These are phyloP conservation scores for Suillus spraguei DNA, from an alignment of 768 basidiomycete genomes.

Conservation along the genomic window DNA sequence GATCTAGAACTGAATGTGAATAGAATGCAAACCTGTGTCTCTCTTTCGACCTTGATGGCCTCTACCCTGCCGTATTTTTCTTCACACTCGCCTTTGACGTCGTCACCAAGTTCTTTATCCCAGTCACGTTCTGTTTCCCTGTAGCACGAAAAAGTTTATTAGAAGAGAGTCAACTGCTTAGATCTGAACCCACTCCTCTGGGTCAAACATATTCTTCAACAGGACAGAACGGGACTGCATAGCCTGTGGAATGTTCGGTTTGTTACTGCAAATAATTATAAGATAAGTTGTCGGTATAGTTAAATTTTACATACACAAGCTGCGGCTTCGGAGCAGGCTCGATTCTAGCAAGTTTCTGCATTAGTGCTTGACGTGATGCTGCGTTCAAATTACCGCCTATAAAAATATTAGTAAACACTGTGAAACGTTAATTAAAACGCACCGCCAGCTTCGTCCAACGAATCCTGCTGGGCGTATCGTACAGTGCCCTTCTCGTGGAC, in stretches of 20 bases:
- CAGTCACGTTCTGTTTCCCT: constrained; percentile 96
- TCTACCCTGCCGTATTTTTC: constrained; percentile 86
- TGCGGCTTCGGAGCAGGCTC: constrained; percentile 64
- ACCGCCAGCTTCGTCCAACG: constrained; percentile 91
- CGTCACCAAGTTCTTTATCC: constrained; percentile 95
- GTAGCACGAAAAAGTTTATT: constrained; percentile 16
- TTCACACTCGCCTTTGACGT: constrained; percentile 94
- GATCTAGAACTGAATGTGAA: constrained; percentile 3
- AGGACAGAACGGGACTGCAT: constrained; percentile 91
- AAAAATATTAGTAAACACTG: constrained; percentile 16
- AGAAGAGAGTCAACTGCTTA: constrained; percentile 8
- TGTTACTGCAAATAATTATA: constrained; percentile 46
- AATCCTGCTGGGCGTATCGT: constrained; percentile 75
- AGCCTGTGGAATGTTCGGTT: constrained; percentile 78
- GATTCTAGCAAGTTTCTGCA: constrained; percentile 99
- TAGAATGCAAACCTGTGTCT: constrained; percentile 74
- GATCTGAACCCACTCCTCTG: constrained; percentile 77
- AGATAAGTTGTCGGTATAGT: constrained; percentile 19
- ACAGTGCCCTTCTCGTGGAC: constrained; percentile 89
- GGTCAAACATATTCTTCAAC: constrained; percentile 94
- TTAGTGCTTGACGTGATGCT: constrained; percentile 97
- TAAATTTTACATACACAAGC: constrained; percentile 53
- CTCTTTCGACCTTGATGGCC: constrained; percentile 91
- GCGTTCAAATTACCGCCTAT: constrained; percentile 96
- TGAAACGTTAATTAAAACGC: constrained; percentile 20